Conservation (phyloP, 805 yeast species). For the Huiozyma sinensis region DNA sequence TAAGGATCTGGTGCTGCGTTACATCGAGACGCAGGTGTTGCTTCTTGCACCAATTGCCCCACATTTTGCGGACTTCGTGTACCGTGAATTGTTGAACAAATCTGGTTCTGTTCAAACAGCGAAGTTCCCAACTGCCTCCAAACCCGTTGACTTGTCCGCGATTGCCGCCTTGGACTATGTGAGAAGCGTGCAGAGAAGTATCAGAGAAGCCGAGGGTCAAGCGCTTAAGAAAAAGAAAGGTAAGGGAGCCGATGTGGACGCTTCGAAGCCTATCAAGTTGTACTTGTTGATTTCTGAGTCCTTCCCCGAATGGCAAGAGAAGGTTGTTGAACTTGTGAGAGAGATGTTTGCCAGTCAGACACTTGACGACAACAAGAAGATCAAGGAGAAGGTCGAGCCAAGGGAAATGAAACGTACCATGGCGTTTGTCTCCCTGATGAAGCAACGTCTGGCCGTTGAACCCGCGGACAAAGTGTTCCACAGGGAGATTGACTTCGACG, state of each 20-base stretch:
- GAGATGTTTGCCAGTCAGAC: slow-evolving; percentile 56
- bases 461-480: slow-evolving; percentile 73
- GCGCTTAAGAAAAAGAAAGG: slow-evolving; percentile 83
- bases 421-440: slow-evolving; percentile 87
- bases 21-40: slow-evolving; percentile 78
- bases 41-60: slow-evolving; percentile 90
- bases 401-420: slow-evolving; percentile 95
- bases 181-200: slow-evolving; percentile 64
- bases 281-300: slow-evolving; percentile 64
- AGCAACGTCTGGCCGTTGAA: slow-evolving; percentile 63
- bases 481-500: slow-evolving; percentile 79
- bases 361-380: slow-evolving; percentile 52
- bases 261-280: slow-evolving; percentile 59
- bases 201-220: slow-evolving; percentile 88
- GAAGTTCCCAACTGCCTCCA: slow-evolving; percentile 66
- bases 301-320: slow-evolving; percentile 90
- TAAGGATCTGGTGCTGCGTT: slow-evolving; percentile 65
- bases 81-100: slow-evolving; percentile 69
- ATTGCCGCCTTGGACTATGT: slow-evolving; percentile 69
- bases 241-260: slow-evolving; percentile 64
- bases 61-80: slow-evolving; percentile 85
- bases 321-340: slow-evolving; percentile 70
- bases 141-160: slow-evolving; percentile 51
- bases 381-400: slow-evolving; percentile 55
- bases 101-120: slow-evolving; percentile 60